Evolutionary conservation across 441 rosid genomes (phyloP).

Genomic region (Adansonia gregorii): DNA sequence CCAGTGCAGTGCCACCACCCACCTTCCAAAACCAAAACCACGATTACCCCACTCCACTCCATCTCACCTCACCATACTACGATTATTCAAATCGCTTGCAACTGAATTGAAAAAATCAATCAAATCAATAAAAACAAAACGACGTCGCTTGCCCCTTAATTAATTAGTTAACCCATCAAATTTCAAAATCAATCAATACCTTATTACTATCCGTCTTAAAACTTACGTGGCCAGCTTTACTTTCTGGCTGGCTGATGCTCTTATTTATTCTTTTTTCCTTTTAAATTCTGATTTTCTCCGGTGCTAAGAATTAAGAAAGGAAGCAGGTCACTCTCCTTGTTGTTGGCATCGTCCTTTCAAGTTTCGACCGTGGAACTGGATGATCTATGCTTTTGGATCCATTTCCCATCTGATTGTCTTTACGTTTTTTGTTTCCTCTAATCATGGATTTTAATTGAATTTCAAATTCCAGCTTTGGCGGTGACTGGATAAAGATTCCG

Average conservation of each 20-base stretch:
- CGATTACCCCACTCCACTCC: too few species aligned
- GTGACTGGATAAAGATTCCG: slow-evolving; percentile 14
- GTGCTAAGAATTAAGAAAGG: neutral
- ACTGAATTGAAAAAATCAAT: too few species aligned
- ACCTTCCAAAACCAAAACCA: too few species aligned
- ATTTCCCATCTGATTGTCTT: neutral
- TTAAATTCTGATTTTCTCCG: neutral
- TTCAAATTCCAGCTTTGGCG: neutral
- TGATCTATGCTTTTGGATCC: slow-evolving; percentile 13
- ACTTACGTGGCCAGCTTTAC: too few species aligned
- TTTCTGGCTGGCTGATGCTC: too few species aligned
- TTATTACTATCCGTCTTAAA: too few species aligned
- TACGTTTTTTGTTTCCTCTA: neutral
- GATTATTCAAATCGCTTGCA: too few species aligned
- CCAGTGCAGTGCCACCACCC: too few species aligned
- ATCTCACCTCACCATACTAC: too few species aligned
- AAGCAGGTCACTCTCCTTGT: neutral
- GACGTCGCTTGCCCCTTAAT: neutral
- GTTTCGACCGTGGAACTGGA: slow-evolving; percentile 2
- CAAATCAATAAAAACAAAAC: neutral
- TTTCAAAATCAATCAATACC: too few species aligned
- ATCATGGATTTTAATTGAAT: neutral
- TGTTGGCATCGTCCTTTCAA: neutral
- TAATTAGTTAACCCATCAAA: neutral
- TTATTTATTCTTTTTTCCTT: too few species aligned